Evolutionary conservation across 2,329 filamentous ascomycete genomes (phyloP).

Genomic region (Onygenales sp.): DNA sequence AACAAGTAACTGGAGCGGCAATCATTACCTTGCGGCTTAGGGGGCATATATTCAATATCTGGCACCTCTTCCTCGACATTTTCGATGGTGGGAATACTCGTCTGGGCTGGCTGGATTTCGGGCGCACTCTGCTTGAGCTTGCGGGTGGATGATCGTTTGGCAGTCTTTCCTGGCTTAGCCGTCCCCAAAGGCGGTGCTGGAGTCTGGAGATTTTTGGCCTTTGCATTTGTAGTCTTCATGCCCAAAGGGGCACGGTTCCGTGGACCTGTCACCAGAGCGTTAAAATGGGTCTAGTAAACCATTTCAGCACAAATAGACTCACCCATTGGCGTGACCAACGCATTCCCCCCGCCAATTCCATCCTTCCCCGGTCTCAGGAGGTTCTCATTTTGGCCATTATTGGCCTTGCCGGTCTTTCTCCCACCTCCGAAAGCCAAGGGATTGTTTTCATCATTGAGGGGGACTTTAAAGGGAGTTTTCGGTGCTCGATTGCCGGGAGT

Average conservation of each 20-base stretch:
- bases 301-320: slow-evolving; percentile 22
- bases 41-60: slow-evolving; percentile 86
- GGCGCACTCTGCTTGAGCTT: slow-evolving; percentile 42
- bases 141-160: slow-evolving; percentile 51
- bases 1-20: neutral
- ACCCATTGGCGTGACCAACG: slow-evolving; percentile 76
- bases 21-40: slow-evolving; percentile 47
- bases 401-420: slow-evolving; percentile 50
- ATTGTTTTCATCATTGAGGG: slow-evolving; percentile 81
- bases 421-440: slow-evolving; percentile 46
- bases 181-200: slow-evolving; percentile 53
- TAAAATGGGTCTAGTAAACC: slow-evolving; percentile 6
- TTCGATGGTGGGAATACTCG: slow-evolving; percentile 39
- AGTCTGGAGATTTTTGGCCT: slow-evolving; percentile 59
- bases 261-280: slow-evolving; percentile 38
- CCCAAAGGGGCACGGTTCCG: slow-evolving; percentile 73
- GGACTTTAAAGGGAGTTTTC: slow-evolving; percentile 72
- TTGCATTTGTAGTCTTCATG: slow-evolving; percentile 94
- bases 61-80: slow-evolving; percentile 42
- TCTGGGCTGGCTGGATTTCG: slow-evolving; percentile 34
- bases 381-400: slow-evolving; percentile 42
- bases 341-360: slow-evolving; percentile 47
- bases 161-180: slow-evolving; percentile 54
- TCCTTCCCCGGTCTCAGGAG: slow-evolving; percentile 45
- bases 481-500: slow-evolving; percentile 67